Percentiles rank a stretch among this genome's conserved stretches.
Conservation (phyloP, 164 flowering plant species). For the Stephania yunnanensis region DNA sequence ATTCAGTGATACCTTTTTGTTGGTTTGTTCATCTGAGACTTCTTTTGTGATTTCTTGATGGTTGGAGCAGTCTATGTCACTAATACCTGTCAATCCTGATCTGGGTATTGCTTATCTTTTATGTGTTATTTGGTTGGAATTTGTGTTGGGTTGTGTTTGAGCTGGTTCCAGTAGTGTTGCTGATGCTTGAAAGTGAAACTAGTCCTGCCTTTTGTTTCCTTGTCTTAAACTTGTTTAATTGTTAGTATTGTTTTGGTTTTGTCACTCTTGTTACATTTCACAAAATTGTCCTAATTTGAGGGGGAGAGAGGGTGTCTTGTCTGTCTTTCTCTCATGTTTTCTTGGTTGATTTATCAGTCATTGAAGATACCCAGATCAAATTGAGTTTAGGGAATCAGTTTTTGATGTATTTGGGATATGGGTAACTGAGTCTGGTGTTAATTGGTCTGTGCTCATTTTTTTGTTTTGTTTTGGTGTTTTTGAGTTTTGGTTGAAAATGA, state of each 20-base stretch:
- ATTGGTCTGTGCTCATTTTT: background rate
- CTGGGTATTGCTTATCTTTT: background rate
- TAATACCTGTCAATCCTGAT: background rate
- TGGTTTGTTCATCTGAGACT: background rate
- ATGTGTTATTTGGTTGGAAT: background rate
- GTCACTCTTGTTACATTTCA: conserved; percentile 20
- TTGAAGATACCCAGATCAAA: conserved; percentile 22
- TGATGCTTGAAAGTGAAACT: conserved; percentile 23
- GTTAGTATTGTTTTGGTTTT: background rate
- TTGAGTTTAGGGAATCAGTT: conserved; percentile 8
- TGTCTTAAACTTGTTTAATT: conserved; percentile 4
- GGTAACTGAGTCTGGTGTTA: conserved; percentile 6
- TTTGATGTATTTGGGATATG: conserved; percentile 18
- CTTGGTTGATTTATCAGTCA: conserved; percentile 12
- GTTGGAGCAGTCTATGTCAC: background rate
- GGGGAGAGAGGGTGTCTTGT: background rate
- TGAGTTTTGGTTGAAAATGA: conserved; percentile 21
- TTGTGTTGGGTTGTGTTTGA: background rate
- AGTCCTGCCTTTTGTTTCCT: conserved; percentile 24
- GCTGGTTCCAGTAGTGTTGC: conserved; percentile 6
- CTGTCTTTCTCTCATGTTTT: background rate
- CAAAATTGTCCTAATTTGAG: conserved; percentile 21
- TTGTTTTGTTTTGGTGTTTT: background rate
- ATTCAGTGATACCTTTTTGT: too few relatives aligned
- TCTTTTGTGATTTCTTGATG: background rate